phyloP scores from a whole-genome alignment of 345 rosid genomes.

The Dipteronia sinensis region DNA sequence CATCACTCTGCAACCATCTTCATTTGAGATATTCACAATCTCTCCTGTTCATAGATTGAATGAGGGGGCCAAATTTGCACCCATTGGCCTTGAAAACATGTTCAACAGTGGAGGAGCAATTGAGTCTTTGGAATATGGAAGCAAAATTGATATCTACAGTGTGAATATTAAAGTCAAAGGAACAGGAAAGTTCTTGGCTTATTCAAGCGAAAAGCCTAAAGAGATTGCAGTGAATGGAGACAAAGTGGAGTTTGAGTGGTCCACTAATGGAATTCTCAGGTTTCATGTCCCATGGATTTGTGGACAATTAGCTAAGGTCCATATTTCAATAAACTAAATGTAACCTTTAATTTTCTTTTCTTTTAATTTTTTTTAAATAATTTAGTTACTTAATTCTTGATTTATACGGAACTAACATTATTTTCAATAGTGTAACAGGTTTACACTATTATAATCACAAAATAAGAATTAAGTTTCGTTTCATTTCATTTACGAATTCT shows the following conservation, averaged over 20 bases:
- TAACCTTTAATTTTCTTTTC: no score
- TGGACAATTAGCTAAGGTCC: constrained; percentile 16
- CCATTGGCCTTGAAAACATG: constrained; percentile 45
- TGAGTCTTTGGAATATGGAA: constrained; percentile 14
- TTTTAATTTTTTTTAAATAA: no score
- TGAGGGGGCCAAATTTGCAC: constrained; percentile 27
- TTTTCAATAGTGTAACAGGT: no score
- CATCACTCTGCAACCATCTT: constrained; percentile 32
- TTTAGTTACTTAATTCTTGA: no score
- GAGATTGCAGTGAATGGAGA: constrained; percentile 1
- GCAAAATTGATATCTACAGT: neutral
- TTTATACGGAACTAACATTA: no score
- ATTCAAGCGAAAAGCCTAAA: constrained; percentile 22
- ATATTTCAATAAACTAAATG: neutral
- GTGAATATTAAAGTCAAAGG: constrained; percentile 25
- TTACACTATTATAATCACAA: no score
- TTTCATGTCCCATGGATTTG: constrained; percentile 26
- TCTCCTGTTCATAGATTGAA: constrained; percentile 30
- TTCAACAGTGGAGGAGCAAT: constrained; percentile 50
- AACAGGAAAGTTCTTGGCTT: constrained; percentile 29
- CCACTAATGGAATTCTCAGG: constrained; percentile 18
- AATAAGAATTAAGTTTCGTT: no score
- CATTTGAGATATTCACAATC: constrained; percentile 45
- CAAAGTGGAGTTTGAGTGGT: constrained; percentile 19
- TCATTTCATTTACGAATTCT: no score